These are phyloP conservation scores for Theileria equi DNA, from an alignment of 169 alveolate species.

Conservation along the genomic window DNA sequence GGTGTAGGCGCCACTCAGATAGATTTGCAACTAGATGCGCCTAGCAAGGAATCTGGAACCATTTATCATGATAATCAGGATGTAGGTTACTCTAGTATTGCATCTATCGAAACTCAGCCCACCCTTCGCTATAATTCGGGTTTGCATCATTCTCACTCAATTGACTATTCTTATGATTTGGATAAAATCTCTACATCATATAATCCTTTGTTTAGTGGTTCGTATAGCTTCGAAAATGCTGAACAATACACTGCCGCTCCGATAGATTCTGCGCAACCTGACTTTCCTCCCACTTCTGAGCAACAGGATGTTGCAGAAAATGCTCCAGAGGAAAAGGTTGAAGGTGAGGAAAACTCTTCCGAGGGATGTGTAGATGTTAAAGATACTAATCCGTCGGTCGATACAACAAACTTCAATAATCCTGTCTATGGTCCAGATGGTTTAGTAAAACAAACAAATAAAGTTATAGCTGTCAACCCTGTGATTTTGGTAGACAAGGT, in stretches of 20 bases:
- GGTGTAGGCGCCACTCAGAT: too few species aligned
- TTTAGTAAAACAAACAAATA: conserved; percentile 9
- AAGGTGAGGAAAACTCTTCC: not conserved
- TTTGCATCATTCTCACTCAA: not conserved
- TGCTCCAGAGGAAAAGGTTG: not conserved
- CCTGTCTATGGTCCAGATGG: conserved; percentile 30
- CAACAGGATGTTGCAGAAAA: not conserved
- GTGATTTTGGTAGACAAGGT: conserved; percentile 70
- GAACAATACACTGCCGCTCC: conserved; percentile 8
- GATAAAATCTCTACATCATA: conserved; percentile 20
- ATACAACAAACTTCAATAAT: not conserved
- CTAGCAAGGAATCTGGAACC: conserved; percentile 1
- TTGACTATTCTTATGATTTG: conserved; percentile 33
- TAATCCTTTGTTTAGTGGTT: not conserved
- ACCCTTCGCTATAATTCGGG: conserved; percentile 18
- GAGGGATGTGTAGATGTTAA: not conserved
- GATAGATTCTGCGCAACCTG: not conserved
- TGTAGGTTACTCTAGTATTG: conserved; percentile 13
- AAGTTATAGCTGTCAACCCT: conserved; percentile 63
- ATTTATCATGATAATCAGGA: conserved; percentile 8
- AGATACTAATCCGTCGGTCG: not conserved
- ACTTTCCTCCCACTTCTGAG: not conserved
- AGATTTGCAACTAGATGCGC: conserved; percentile 1
- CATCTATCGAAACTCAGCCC: conserved; percentile 62
- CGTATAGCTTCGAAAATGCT: conserved; percentile 11